These are phyloP conservation scores for Boletus semigastroideus DNA, from an alignment of 1,284 basidiomycete species.

Conservation along the genomic window DNA sequence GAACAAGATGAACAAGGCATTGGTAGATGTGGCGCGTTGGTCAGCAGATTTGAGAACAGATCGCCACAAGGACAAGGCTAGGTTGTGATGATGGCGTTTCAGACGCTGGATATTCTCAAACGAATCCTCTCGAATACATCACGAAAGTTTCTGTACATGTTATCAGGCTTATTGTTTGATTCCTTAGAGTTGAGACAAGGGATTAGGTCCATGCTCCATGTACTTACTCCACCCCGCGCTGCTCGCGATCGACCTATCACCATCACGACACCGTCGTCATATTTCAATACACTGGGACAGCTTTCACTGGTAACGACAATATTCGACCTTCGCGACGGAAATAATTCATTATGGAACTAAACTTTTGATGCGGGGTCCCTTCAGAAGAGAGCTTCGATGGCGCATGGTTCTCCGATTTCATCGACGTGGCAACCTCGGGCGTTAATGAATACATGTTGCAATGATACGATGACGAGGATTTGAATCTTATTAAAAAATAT, in stretches of 20 bases:
- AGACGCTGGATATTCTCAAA: too few species aligned
- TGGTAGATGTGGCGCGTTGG: conserved; percentile 8
- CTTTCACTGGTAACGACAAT: too few species aligned
- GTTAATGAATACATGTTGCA: too few species aligned
- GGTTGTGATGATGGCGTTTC: background rate
- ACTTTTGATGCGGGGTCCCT: too few species aligned
- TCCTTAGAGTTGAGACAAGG: background rate
- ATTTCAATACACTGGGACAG: too few species aligned
- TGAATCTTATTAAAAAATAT: too few species aligned
- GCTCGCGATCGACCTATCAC: background rate
- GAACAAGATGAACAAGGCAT: background rate
- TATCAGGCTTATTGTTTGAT: background rate
- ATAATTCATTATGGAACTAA: background rate
- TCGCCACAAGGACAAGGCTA: background rate
- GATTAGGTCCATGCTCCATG: background rate
- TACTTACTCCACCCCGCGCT: background rate
- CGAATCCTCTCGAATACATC: background rate
- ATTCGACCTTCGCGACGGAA: background rate
- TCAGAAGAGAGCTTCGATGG: too few species aligned
- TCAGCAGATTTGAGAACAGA: conserved; percentile 17
- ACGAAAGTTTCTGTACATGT: background rate
- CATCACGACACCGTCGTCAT: too few species aligned
- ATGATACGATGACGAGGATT: too few species aligned
- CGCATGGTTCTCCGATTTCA: too few species aligned
- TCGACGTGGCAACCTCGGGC: too few species aligned